Conservation (phyloP, 1,284 basidiomycete species). For the Filobasidium uniguttulatum region DNA sequence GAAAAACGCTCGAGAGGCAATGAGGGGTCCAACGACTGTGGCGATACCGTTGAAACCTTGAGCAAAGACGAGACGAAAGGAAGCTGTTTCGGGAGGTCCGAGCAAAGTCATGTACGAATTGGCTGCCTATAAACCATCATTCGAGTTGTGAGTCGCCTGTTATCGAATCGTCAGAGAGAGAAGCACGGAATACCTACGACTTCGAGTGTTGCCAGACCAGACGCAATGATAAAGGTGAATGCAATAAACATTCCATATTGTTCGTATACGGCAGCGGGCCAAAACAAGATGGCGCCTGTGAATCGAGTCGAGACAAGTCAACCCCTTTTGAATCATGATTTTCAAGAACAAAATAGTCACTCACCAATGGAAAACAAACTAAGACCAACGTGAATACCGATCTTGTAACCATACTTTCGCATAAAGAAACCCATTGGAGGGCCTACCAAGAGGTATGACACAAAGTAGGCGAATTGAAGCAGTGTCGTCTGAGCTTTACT, state of each 20-base stretch:
- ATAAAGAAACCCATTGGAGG: constrained; percentile 27
- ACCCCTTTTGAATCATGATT: not conserved
- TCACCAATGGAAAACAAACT: constrained; percentile 16
- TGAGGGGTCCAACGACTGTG: constrained; percentile 24
- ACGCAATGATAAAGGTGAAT: constrained; percentile 24
- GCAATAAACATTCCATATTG: constrained; percentile 18
- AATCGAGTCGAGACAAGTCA: constrained; percentile 14
- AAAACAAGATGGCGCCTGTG: constrained; percentile 24
- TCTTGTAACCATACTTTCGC: constrained; percentile 25
- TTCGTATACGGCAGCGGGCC: constrained; percentile 22
- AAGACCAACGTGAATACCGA: constrained; percentile 26
- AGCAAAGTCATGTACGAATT: constrained; percentile 26
- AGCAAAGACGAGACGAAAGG: constrained; percentile 23
- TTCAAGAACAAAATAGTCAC: not conserved
- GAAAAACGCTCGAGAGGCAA: constrained; percentile 26
- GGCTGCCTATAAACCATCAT: constrained; percentile 17
- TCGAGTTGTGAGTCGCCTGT: too few relatives aligned
- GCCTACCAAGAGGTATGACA: constrained; percentile 19
- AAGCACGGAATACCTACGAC: constrained; percentile 1
- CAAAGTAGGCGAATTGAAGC: constrained; percentile 22
- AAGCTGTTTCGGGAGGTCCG: constrained; percentile 21
- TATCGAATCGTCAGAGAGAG: too few relatives aligned
- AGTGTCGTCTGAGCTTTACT: constrained; percentile 21
- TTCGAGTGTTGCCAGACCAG: constrained; percentile 27
- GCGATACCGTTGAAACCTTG: constrained; percentile 28